Percentiles rank a stretch among this genome's conserved stretches.
Conservation (phyloP, 805 yeast genomes). For the Tetrapisispora pingtungensis region DNA sequence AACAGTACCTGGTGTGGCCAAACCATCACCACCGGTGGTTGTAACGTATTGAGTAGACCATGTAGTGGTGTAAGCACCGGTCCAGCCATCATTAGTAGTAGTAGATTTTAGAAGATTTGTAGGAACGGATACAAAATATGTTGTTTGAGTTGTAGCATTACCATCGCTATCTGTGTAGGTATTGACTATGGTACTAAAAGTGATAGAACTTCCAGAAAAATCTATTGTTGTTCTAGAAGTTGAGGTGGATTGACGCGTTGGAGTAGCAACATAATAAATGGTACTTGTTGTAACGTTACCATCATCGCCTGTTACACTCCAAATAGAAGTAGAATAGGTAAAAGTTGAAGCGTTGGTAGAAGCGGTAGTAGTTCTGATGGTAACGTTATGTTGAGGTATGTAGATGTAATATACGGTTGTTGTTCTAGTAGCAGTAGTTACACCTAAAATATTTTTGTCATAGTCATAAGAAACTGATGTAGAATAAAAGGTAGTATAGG, state of each 20-base stretch:
- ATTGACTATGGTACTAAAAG: background rate
- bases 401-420: background rate
- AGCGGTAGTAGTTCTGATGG: background rate
- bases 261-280: background rate
- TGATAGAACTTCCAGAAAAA: background rate
- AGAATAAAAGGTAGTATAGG: slow-evolving; percentile 2
- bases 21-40: background rate
- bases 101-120: background rate
- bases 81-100: background rate
- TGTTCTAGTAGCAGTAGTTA: background rate
- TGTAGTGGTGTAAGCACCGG: background rate
- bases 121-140: background rate
- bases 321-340: slow-evolving; percentile 5
- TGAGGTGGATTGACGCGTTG: background rate
- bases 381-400: background rate
- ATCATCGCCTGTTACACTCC: slow-evolving; percentile 7
- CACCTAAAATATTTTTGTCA: background rate
- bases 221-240: background rate
- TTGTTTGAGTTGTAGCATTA: background rate
- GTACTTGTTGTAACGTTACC: slow-evolving; percentile 5
- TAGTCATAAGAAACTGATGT: background rate
- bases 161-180: background rate
- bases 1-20: background rate
- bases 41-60: background rate
- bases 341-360: slow-evolving; percentile 2